Base-by-base conservation (phyloP, 108 stramenopile genomes). In the Cylindrotheca fusiformis region DNA sequence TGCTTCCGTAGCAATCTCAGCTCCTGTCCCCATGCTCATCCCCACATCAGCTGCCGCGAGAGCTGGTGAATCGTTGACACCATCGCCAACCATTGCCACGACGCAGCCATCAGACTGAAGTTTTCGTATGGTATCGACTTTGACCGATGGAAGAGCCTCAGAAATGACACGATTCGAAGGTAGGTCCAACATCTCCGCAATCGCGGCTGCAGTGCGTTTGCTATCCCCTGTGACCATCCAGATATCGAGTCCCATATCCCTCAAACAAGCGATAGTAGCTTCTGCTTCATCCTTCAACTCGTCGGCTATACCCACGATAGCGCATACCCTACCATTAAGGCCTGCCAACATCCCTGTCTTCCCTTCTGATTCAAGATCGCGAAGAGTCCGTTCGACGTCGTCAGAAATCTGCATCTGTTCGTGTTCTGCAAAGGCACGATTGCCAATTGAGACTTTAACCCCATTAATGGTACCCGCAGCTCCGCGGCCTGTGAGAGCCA, bases 221-320 rank as follows among this genome's bases (percentile, higher is more conserved):
- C 97, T 91, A 71, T 99, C 99, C 26, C 99, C 99, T 0, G 97
- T 98, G 50, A 97, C 82, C 94, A 98, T 96, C 93, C 94, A 97
- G 8, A 98, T 92, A 48, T 96, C 90, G 4, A 98, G 72, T 12
- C 87, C 90, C 63, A 83, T 66, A 48, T 81, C 62, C 17, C 77
- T 74, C 60, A 94, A 77, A 53, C 75, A 75, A 45, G 53, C 65
- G 18, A 96, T 71, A 23, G 88, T 79, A 31, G 94, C 77, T 2
- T 53, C 62, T 4, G 96, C 85, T 75, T 77, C 77, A 58, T 33
- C 90, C 88, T 67, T 96, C 78, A 63, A 55, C 52, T 75, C 88
- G 69, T 99, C 99, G 8, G 80, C 70, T 52, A 98, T 68, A 0
- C 90, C 96, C 14, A 98, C 57, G 1, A 95, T 70, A 6, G 85